phyloP scores from a whole-genome alignment of 768 basidiomycete species.

The Cystobasidium ongulense region DNA sequence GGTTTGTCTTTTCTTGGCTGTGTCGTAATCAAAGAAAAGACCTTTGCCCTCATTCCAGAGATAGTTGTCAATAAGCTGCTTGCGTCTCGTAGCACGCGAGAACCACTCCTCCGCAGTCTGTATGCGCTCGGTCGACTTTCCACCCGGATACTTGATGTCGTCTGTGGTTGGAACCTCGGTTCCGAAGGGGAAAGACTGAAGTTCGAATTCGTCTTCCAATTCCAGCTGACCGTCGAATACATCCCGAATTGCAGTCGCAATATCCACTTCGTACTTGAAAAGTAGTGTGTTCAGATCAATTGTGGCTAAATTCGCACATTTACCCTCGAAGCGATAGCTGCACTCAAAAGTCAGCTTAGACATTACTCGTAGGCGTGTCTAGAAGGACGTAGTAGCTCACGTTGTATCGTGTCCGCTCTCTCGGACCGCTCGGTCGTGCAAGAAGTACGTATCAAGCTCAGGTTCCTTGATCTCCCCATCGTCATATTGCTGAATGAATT shows the following conservation, averaged over 20 bases:
- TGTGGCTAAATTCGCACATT: conserved; percentile 91
- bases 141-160: conserved; percentile 54
- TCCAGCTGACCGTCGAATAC: conserved; percentile 89
- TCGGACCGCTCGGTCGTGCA: conserved; percentile 86
- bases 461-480: conserved; percentile 73
- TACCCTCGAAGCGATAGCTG: conserved; percentile 93
- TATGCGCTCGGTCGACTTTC: conserved; percentile 4
- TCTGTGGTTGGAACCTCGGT: conserved; percentile 53
- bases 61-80: conserved; percentile 78
- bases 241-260: conserved; percentile 92
- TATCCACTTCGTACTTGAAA: conserved; percentile 98
- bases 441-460: conserved; percentile 87
- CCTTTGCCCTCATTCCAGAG: conserved; percentile 94
- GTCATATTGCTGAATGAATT: conserved; percentile 96
- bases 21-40: conserved; percentile 95
- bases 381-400: not conserved
- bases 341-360: conserved; percentile 56
- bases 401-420: conserved; percentile 64
- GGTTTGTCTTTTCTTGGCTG: conserved; percentile 77
- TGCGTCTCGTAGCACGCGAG: conserved; percentile 71
- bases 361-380: not conserved
- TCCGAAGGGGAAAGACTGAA: conserved; percentile 84
- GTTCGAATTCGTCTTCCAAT: conserved; percentile 79
- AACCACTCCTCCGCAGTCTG: conserved; percentile 83
- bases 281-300: conserved; percentile 90